These are phyloP conservation scores for Chaetomium globosum DNA, from an alignment of 2,329 filamentous ascomycete genomes.

Conservation along the genomic window DNA sequence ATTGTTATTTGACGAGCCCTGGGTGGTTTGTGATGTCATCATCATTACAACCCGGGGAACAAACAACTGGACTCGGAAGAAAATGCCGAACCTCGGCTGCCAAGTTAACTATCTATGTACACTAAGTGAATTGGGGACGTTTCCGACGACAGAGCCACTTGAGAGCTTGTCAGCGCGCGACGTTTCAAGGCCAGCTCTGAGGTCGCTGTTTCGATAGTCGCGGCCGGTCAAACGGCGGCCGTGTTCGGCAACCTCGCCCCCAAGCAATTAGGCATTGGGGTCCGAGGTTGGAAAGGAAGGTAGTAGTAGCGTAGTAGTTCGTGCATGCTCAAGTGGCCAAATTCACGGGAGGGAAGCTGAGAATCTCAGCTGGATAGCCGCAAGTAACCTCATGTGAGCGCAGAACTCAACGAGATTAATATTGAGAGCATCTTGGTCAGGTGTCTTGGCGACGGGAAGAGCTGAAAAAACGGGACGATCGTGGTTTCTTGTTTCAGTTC, in stretches of 20 bases:
- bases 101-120: neutral
- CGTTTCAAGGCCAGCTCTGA: conserved; percentile 8
- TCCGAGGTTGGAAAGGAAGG: neutral
- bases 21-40: neutral
- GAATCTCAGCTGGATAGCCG: neutral
- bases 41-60: neutral
- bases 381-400: neutral
- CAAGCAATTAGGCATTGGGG: neutral
- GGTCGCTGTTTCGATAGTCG: conserved; percentile 7
- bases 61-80: neutral
- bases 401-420: neutral
- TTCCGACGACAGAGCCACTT: neutral
- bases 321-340: neutral
- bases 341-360: neutral
- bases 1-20: too few relatives aligned
- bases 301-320: neutral
- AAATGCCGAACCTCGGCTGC: conserved; percentile 7
- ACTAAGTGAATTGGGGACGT: neutral
- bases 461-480: conserved; percentile 9
- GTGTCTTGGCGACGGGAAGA: neutral
- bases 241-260: neutral
- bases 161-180: neutral
- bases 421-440: neutral
- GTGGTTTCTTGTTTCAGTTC: conserved; percentile 19
- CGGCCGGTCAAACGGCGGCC: conserved; percentile 1